Conservation (phyloP, 371 early-diverging fungal species). For the Mortierella sp. region DNA sequence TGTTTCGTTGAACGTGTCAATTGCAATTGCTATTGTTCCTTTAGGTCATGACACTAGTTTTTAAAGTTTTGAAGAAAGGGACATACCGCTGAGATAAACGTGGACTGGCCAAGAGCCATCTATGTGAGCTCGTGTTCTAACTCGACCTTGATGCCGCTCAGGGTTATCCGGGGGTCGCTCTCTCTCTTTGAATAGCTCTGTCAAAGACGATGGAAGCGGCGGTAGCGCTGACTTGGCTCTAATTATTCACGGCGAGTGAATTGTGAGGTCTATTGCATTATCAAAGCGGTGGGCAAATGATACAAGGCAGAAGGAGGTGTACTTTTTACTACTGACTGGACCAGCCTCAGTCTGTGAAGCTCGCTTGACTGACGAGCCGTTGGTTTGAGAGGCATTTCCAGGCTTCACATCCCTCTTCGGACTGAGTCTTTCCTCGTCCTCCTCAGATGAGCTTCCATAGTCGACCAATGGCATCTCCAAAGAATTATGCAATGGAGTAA, state of each 20-base stretch:
- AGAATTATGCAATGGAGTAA: not conserved
- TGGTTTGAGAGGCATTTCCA: not conserved
- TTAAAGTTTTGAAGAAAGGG: not conserved
- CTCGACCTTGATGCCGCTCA: constrained; percentile 31
- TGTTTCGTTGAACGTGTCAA: not conserved
- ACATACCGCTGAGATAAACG: constrained; percentile 48
- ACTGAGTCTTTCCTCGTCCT: constrained; percentile 17
- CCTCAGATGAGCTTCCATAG: constrained; percentile 48
- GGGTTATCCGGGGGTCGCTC: constrained; percentile 44
- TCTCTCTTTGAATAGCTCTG: constrained; percentile 43
- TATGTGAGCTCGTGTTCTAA: constrained; percentile 33
- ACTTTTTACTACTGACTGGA: not conserved
- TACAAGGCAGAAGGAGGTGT: not conserved
- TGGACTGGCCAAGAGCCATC: constrained; percentile 53
- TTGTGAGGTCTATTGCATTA: not conserved
- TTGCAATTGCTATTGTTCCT: not conserved
- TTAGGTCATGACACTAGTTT: not conserved
- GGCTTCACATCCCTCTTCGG: not conserved
- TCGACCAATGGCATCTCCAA: constrained; percentile 46
- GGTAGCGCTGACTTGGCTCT: constrained; percentile 32
- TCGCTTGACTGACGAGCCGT: not conserved
- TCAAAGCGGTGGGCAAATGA: too few species aligned
- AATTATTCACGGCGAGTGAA: not conserved
- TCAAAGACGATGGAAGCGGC: constrained; percentile 38
- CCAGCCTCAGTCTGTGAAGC: not conserved